phyloP scores from a whole-genome alignment of 2,329 filamentous ascomycete species.

The Orbilia quercus region DNA sequence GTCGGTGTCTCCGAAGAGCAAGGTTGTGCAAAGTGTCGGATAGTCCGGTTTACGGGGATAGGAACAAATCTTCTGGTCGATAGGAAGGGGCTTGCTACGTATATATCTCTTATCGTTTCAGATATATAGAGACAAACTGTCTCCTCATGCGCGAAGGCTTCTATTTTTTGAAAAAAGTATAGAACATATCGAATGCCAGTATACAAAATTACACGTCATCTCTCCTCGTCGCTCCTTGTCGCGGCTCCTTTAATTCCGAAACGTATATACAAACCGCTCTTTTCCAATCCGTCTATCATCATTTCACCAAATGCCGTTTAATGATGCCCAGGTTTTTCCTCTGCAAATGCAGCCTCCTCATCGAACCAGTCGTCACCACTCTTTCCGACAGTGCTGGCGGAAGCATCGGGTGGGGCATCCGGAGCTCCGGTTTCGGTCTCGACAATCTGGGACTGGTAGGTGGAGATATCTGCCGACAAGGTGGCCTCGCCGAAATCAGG shows the following conservation, averaged over 20 bases:
- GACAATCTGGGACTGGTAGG: slow-evolving; percentile 92
- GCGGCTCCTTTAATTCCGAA: slow-evolving; percentile 4
- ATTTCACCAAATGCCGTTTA: slow-evolving; percentile 37
- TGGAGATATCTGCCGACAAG: slow-evolving; percentile 88
- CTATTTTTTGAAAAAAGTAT: slow-evolving; percentile 35
- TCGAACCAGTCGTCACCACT: slow-evolving; percentile 83
- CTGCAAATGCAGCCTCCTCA: slow-evolving; percentile 70
- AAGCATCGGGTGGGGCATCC: slow-evolving; percentile 70
- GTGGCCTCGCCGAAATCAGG: slow-evolving; percentile 84
- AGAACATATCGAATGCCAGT: slow-evolving; percentile 49
- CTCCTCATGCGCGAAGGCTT: slow-evolving; percentile 12
- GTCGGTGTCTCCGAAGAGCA: too few relatives aligned
- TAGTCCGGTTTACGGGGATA: too few relatives aligned
- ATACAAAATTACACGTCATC: slow-evolving; percentile 44
- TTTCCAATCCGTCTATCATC: slow-evolving; percentile 23
- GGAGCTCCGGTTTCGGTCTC: slow-evolving; percentile 82
- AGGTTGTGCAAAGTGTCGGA: too few relatives aligned
- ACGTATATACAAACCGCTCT: slow-evolving; percentile 43
- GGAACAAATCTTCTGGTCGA: too few relatives aligned
- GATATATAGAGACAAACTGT: slow-evolving; percentile 3
- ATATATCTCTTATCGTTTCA: too few relatives aligned
- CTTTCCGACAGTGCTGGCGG: slow-evolving; percentile 62
- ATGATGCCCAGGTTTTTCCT: slow-evolving; percentile 67
- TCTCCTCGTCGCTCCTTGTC: slow-evolving; percentile 4
- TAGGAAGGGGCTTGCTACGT: too few relatives aligned